Percentiles rank a stretch among this genome's conserved stretches.
Evolutionary conservation across 371 early-diverging fungal species (phyloP).

Genomic region (Actinomortierella wolfii): DNA sequence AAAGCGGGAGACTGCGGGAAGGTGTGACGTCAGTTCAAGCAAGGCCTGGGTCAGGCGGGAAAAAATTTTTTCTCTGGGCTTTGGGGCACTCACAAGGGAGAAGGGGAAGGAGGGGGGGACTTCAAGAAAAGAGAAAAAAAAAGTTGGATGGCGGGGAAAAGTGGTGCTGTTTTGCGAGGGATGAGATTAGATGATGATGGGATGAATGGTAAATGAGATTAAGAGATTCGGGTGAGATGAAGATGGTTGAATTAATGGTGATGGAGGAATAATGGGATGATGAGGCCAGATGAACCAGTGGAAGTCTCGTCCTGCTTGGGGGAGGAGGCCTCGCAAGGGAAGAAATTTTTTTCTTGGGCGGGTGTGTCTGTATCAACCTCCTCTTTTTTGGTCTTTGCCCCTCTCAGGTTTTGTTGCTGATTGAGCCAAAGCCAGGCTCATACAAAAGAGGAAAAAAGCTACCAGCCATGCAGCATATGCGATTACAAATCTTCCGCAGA

Average conservation of each 20-base stretch:
- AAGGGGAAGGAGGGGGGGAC: not conserved
- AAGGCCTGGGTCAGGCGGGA: conserved; percentile 8
- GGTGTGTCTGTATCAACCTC: too few species aligned
- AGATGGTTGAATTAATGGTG: conserved; percentile 30
- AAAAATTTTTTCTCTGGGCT: conserved; percentile 4
- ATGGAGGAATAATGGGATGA: conserved; percentile 6
- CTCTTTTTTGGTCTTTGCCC: too few species aligned
- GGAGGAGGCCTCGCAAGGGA: too few species aligned
- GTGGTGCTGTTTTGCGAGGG: conserved; percentile 8
- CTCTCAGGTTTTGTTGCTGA: too few species aligned
- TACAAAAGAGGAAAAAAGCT: too few species aligned
- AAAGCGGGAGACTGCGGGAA: conserved; percentile 2
- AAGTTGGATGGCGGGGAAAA: conserved; percentile 2
- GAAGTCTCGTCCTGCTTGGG: too few species aligned
- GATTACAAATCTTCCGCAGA: too few species aligned
- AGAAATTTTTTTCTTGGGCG: too few species aligned
- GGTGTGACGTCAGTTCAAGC: not conserved
- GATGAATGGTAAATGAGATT: conserved; percentile 26
- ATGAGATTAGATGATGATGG: conserved; percentile 20
- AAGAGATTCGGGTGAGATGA: conserved; percentile 21
- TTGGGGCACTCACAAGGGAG: not conserved
- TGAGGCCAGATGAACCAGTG: too few species aligned
- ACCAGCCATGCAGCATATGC: too few species aligned
- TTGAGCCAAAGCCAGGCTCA: too few species aligned
- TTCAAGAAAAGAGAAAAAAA: conserved; percentile 6